phyloP scores from a whole-genome alignment of 805 yeast genomes.

The Kazachstania bromeliacearum region DNA sequence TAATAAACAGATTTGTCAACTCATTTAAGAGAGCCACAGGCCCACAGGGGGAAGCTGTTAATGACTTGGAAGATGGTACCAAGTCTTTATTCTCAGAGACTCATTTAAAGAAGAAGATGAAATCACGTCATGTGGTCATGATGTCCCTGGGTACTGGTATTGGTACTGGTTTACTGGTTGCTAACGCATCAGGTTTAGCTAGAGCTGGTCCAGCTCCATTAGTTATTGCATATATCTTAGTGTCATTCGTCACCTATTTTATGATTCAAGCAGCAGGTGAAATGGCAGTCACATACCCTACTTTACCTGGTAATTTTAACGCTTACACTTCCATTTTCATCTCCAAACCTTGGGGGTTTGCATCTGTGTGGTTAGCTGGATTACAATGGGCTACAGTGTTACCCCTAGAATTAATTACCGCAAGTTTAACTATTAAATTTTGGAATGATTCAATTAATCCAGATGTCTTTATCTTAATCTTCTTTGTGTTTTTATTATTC shows the following conservation, averaged over 20 bases:
- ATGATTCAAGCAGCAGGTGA: slow-evolving; percentile 46
- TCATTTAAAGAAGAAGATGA: slow-evolving; percentile 15
- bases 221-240: slow-evolving; percentile 45
- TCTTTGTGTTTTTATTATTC: slow-evolving; percentile 40
- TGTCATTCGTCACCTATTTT: slow-evolving; percentile 49
- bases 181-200: slow-evolving; percentile 41
- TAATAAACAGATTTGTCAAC: slow-evolving; percentile 11
- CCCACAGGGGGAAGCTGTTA: background rate
- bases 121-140: slow-evolving; percentile 49
- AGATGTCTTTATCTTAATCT: slow-evolving; percentile 49
- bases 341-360: slow-evolving; percentile 62
- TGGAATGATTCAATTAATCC: slow-evolving; percentile 41
- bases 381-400: slow-evolving; percentile 55
- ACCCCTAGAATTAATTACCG: slow-evolving; percentile 58
- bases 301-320: slow-evolving; percentile 35
- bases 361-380: slow-evolving; percentile 62
- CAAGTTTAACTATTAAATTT: slow-evolving; percentile 42
- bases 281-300: slow-evolving; percentile 34
- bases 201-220: slow-evolving; percentile 38
- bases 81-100: slow-evolving; percentile 8
- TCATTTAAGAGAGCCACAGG: slow-evolving; percentile 20
- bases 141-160: slow-evolving; percentile 79
- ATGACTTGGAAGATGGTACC: slow-evolving; percentile 16
- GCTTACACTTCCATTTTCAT: slow-evolving; percentile 35
- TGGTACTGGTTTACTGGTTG: slow-evolving; percentile 63